phyloP scores from a whole-genome alignment of 2,329 filamentous ascomycete species.

The Metarhizium guizhouense region DNA sequence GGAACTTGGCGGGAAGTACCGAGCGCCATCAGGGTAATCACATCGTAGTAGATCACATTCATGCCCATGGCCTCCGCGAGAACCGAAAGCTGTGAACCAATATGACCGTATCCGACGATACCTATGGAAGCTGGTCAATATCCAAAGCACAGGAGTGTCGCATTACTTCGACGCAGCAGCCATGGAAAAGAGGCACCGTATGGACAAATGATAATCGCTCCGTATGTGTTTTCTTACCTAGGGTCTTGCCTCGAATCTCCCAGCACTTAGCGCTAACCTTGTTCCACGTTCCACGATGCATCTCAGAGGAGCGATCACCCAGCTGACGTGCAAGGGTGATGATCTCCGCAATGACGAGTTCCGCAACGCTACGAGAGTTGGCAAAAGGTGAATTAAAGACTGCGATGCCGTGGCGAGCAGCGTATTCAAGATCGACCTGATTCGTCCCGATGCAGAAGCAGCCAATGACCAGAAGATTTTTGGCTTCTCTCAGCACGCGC shows the following conservation, averaged over 20 bases:
- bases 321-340: constrained; percentile 87
- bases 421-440: constrained; percentile 80
- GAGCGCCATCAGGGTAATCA: constrained; percentile 87
- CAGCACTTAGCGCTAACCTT: constrained; percentile 96
- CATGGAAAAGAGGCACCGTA: background rate
- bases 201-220: background rate
- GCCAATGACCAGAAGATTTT: constrained; percentile 89
- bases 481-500: constrained; percentile 76
- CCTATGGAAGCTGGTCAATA: constrained; percentile 32
- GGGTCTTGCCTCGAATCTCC: constrained; percentile 96
- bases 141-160: background rate
- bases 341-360: constrained; percentile 90
- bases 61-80: constrained; percentile 97
- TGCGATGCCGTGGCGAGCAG: constrained; percentile 77
- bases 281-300: constrained; percentile 94
- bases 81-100: constrained; percentile 91
- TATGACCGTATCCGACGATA: constrained; percentile 95
- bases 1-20: constrained; percentile 80
- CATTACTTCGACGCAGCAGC: background rate
- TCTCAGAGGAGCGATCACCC: constrained; percentile 84
- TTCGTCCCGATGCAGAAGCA: constrained; percentile 99
- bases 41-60: constrained; percentile 95
- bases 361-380: constrained; percentile 94
- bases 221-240: constrained; percentile 47
- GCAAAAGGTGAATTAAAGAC: constrained; percentile 99